These are phyloP conservation scores for Suillus placidus DNA, from an alignment of 768 basidiomycete species.

Conservation along the genomic window DNA sequence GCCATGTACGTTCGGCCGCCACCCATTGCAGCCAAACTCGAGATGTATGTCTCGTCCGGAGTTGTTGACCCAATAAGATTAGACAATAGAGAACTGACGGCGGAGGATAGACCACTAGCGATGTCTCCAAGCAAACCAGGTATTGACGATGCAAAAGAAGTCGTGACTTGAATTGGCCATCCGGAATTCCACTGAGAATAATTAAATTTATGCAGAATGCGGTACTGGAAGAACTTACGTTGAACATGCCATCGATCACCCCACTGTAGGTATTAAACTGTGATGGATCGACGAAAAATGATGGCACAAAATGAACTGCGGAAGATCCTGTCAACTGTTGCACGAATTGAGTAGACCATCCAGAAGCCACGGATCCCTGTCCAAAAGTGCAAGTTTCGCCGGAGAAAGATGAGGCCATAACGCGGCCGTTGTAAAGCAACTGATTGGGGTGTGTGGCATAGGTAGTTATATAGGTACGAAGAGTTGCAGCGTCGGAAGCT, in stretches of 20 bases:
- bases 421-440: slow-evolving; percentile 45
- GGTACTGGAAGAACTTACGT: slow-evolving; percentile 41
- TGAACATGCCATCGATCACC: slow-evolving; percentile 62
- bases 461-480: slow-evolving; percentile 56
- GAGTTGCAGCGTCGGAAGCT: slow-evolving; percentile 47
- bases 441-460: slow-evolving; percentile 64
- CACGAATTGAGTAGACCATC: slow-evolving; percentile 60
- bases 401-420: slow-evolving; percentile 71
- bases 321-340: slow-evolving; percentile 47
- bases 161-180: slow-evolving; percentile 70
- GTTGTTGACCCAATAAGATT: slow-evolving; percentile 48
- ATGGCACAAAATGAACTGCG: slow-evolving; percentile 64
- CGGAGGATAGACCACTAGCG: slow-evolving; percentile 9
- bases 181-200: slow-evolving; percentile 71
- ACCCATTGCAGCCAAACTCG: slow-evolving; percentile 38
- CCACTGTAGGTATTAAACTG: slow-evolving; percentile 47
- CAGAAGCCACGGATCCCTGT: slow-evolving; percentile 48
- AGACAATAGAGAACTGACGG: slow-evolving; percentile 35
- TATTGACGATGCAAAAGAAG: slow-evolving; percentile 20
- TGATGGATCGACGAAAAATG: slow-evolving; percentile 65
- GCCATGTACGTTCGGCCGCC: slow-evolving; percentile 44
- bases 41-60: slow-evolving; percentile 58
- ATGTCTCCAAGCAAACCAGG: slow-evolving; percentile 19
- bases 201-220: slow-evolving; percentile 11
- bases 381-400: slow-evolving; percentile 75